Conservation (phyloP, 352 stramenopile species). For the Pythium biforme region DNA sequence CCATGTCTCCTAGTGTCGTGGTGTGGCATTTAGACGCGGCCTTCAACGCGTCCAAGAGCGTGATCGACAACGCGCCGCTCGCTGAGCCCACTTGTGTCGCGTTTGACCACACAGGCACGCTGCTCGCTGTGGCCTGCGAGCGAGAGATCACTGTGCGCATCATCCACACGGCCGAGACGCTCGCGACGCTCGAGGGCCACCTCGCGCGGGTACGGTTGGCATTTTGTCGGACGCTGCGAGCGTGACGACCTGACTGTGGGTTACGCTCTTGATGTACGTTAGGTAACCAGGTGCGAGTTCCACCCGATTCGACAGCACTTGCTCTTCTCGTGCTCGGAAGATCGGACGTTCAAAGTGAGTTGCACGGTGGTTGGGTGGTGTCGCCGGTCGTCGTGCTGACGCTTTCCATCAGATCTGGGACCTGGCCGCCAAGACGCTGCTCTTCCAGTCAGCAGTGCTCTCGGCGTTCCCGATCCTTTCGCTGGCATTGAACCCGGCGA, state of each 20-base stretch:
- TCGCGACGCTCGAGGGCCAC: constrained; percentile 72
- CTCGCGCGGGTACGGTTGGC: constrained; percentile 41
- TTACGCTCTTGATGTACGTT: neutral
- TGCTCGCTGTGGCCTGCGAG: constrained; percentile 53
- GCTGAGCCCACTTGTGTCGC: constrained; percentile 43
- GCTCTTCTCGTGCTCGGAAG: constrained; percentile 73
- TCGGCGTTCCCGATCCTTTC: constrained; percentile 76
- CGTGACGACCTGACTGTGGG: too few species aligned
- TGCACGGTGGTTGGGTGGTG: neutral
- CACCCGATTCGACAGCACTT: constrained; percentile 66
- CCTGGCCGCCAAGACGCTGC: constrained; percentile 48
- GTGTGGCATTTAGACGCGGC: constrained; percentile 53
- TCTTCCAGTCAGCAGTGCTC: constrained; percentile 77
- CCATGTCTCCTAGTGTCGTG: constrained; percentile 38
- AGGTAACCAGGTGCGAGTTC: constrained; percentile 78
- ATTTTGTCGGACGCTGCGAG: too few species aligned
- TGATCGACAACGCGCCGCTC: constrained; percentile 43
- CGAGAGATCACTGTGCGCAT: constrained; percentile 56
- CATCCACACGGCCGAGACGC: constrained; percentile 48
- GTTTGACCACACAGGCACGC: constrained; percentile 66
- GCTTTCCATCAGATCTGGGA: constrained; percentile 66
- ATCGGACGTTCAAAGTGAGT: constrained; percentile 80
- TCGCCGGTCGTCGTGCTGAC: neutral
- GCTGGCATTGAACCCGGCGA: constrained; percentile 56
- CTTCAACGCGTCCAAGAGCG: constrained; percentile 29